These are phyloP conservation scores for Microsporum canis DNA, from an alignment of 2,329 filamentous ascomycete genomes.

Conservation along the genomic window DNA sequence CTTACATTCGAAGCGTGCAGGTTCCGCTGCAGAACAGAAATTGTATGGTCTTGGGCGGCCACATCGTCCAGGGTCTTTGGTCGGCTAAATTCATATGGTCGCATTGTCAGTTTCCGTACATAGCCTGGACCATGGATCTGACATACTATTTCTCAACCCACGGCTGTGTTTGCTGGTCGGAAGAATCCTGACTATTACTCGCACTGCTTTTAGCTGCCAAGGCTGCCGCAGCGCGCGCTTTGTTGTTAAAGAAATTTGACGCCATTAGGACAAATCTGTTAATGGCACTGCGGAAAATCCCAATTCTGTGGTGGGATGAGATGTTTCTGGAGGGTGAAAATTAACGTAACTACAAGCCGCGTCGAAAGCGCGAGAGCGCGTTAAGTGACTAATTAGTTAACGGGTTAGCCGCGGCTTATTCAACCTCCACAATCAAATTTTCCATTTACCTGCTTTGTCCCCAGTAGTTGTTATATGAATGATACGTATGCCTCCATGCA, in stretches of 20 bases:
- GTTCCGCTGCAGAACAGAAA: constrained; percentile 81
- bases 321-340: neutral
- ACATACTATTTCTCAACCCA: constrained; percentile 98
- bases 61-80: constrained; percentile 92
- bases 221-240: constrained; percentile 66
- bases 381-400: neutral
- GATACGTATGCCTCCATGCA: too few relatives aligned
- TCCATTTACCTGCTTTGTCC: too few relatives aligned
- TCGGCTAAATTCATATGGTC: constrained; percentile 46
- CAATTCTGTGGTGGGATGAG: neutral
- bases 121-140: neutral
- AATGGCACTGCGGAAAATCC: neutral
- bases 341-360: neutral
- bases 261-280: constrained; percentile 33
- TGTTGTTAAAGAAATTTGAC: constrained; percentile 91
- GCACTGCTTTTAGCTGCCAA: constrained; percentile 55
- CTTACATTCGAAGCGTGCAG: constrained; percentile 81
- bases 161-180: constrained; percentile 58
- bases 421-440: too few relatives aligned
- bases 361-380: neutral
- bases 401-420: neutral
- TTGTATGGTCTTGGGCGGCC: constrained; percentile 92
- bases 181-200: constrained; percentile 44
- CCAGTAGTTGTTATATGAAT: too few relatives aligned
- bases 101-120: neutral